phyloP scores from a whole-genome alignment of 768 basidiomycete genomes.

The Coprinopsis marcescibilis region DNA sequence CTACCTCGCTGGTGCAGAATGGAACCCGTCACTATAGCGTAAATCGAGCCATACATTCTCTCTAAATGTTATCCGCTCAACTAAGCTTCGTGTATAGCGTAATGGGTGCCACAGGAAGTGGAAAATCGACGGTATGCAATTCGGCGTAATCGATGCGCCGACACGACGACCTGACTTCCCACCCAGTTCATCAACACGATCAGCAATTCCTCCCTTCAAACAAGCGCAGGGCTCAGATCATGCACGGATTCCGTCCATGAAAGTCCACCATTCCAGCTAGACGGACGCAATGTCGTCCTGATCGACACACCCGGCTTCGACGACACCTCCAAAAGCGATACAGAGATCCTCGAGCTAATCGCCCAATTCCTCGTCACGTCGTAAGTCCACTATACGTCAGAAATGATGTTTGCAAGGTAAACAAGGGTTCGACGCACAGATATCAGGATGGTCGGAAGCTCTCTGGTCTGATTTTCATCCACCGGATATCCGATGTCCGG shows the following conservation, averaged over 20 bases:
- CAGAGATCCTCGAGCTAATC: slow-evolving; percentile 44
- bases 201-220: slow-evolving; percentile 42
- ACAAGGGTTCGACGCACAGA: neutral
- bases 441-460: slow-evolving; percentile 7
- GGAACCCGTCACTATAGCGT: no score
- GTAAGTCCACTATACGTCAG: slow-evolving; percentile 18
- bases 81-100: slow-evolving; percentile 17
- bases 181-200: slow-evolving; percentile 48
- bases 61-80: no score
- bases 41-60: no score
- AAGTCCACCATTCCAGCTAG: slow-evolving; percentile 35
- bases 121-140: slow-evolving; percentile 30
- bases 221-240: slow-evolving; percentile 44
- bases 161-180: neutral
- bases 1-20: no score
- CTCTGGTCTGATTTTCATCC: slow-evolving; percentile 29
- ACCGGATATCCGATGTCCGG: slow-evolving; percentile 46
- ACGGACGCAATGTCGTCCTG: slow-evolving; percentile 35
- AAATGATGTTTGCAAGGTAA: neutral
- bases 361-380: slow-evolving; percentile 32
- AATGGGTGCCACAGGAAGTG: slow-evolving; percentile 35
- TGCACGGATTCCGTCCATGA: slow-evolving; percentile 43
- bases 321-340: slow-evolving; percentile 43
- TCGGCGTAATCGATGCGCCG: neutral
- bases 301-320: slow-evolving; percentile 62